Conservation (phyloP, 2,329 filamentous ascomycete genomes). For the Aspergillus pseudonomiae region DNA sequence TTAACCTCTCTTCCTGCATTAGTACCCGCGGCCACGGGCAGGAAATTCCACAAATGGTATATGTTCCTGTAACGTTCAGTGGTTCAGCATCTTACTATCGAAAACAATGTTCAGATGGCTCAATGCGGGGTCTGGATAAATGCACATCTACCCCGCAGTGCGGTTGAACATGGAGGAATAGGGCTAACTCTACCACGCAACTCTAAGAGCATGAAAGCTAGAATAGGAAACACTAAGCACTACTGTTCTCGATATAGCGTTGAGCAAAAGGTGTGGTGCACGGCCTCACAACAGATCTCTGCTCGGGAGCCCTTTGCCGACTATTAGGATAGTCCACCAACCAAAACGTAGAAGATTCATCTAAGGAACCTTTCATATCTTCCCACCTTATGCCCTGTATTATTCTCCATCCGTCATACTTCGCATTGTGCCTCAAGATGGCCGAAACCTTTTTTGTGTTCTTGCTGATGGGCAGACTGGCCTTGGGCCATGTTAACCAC, state of each 20-base stretch:
- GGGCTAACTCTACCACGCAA: background rate
- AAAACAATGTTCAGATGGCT: background rate
- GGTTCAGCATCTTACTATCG: background rate
- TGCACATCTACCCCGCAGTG: background rate
- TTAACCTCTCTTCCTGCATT: background rate
- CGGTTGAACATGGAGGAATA: background rate
- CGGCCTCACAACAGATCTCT: background rate
- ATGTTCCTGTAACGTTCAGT: background rate
- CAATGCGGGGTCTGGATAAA: background rate
- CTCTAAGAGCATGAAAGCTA: background rate
- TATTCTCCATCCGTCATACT: background rate
- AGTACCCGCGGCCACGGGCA: too few relatives aligned
- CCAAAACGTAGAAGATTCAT: background rate
- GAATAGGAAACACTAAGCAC: background rate
- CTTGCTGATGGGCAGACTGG: background rate
- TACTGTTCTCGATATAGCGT: rapidly evolving
- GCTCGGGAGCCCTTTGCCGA: background rate
- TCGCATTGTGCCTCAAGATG: background rate
- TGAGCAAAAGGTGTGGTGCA: background rate
- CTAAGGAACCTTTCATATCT: rapidly evolving
- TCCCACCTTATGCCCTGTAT: background rate
- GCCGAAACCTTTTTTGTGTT: background rate
- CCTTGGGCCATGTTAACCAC: background rate
- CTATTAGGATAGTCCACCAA: background rate
- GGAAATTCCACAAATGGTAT: background rate